phyloP scores from a whole-genome alignment of 345 rosid genomes.

The Camelina sativa region DNA sequence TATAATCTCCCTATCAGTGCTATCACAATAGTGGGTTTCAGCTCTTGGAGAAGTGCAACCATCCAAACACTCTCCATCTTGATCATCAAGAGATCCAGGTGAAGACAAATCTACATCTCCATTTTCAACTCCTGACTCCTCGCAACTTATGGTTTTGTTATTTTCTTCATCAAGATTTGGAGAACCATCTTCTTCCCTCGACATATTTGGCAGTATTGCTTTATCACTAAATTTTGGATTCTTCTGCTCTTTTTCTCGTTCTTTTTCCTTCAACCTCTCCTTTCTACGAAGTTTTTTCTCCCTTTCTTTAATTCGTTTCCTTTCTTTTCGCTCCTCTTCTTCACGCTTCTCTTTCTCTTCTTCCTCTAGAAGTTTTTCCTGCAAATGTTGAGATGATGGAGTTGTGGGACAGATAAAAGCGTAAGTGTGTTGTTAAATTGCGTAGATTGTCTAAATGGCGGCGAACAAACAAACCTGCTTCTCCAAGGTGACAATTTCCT shows the following conservation, averaged over 20 bases:
- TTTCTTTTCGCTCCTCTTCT: conserved; percentile 91
- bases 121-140: conserved; percentile 50
- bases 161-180: conserved; percentile 54
- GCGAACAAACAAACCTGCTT: conserved; percentile 79
- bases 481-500: conserved; percentile 87
- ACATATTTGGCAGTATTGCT: conserved; percentile 24
- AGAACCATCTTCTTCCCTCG: conserved; percentile 44
- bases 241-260: conserved; percentile 68
- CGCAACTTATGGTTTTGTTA: conserved; percentile 43
- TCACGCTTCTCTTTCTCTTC: conserved; percentile 96
- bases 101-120: conserved; percentile 55
- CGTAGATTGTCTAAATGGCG: conserved; percentile 13
- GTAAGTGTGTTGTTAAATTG: conserved; percentile 3
- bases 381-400: conserved; percentile 37
- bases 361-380: conserved; percentile 94
- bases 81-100: conserved; percentile 62
- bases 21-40: conserved; percentile 53
- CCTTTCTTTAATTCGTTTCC: conserved; percentile 85
- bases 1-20: conserved; percentile 39
- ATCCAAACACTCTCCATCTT: conserved; percentile 48
- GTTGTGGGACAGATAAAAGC: conserved; percentile 19
- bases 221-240: conserved; percentile 40
- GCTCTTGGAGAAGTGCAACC: conserved; percentile 43
- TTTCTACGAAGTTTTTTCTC: conserved; percentile 93
- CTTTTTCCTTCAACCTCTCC: conserved; percentile 93